A percentile compares a stretch with the other conserved stretches of the same genome.
These are phyloP conservation scores for Tephrocybe sp. DNA, from an alignment of 768 basidiomycete genomes.

Conservation along the genomic window DNA sequence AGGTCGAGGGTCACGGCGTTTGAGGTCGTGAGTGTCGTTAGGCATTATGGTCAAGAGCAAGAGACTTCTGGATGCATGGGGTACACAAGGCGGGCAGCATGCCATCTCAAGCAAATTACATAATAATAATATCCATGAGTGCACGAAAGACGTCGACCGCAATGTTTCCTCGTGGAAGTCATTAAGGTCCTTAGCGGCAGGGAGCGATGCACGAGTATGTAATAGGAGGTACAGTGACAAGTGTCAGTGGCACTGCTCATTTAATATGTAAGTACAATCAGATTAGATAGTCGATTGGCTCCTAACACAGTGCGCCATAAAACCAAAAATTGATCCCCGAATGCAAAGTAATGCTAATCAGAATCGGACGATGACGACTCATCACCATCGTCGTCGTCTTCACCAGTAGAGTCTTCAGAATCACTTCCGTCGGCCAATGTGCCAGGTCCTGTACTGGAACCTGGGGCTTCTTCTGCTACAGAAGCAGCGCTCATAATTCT, in stretches of 20 bases:
- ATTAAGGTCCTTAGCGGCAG: background rate
- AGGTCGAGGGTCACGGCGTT: slow-evolving; percentile 1
- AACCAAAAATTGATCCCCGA: background rate
- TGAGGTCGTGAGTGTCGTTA: slow-evolving; percentile 12
- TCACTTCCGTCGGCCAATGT: too few species aligned
- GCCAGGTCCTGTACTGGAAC: slow-evolving; percentile 33
- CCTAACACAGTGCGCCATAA: background rate
- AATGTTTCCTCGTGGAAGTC: slow-evolving; percentile 8
- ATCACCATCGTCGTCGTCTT: slow-evolving; percentile 16
- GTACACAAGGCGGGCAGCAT: too few species aligned
- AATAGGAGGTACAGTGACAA: background rate
- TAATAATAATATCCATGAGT: background rate
- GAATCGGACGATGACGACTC: slow-evolving; percentile 18
- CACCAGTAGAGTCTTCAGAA: too few species aligned
- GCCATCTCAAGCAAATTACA: too few species aligned
- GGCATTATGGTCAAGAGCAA: slow-evolving; percentile 22
- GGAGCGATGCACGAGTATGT: too few species aligned
- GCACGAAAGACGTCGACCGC: background rate
- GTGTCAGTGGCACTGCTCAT: too few species aligned
- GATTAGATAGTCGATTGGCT: background rate
- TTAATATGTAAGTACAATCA: background rate
- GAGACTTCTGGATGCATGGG: slow-evolving; percentile 1
- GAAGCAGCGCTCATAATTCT: slow-evolving; percentile 52
- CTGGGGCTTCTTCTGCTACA: slow-evolving; percentile 38
- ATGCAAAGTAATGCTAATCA: slow-evolving; percentile 1